Evolutionary conservation across 2,329 filamentous ascomycete species (phyloP).

Genomic region (Penicillium sp.): DNA sequence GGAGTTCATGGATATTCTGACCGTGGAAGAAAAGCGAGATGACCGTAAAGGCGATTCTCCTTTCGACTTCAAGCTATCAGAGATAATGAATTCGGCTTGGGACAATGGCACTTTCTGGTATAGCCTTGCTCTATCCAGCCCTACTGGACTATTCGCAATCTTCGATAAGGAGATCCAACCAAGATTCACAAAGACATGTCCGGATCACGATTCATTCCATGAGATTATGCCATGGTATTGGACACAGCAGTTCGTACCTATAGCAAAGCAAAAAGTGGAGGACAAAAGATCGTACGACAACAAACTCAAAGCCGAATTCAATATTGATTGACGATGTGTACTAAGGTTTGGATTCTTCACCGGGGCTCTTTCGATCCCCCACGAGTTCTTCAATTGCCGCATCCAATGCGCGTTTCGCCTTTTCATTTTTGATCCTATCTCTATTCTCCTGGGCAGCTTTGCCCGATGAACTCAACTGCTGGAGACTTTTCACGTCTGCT

Average conservation of each 20-base stretch:
- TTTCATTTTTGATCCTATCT: too few species aligned
- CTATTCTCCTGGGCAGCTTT: too few species aligned
- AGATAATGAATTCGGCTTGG: slow-evolving; percentile 18
- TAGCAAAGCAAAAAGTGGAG: slow-evolving; percentile 37
- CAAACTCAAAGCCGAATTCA: background rate
- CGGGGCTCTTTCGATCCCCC: too few species aligned
- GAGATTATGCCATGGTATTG: slow-evolving; percentile 20
- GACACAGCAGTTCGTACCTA: slow-evolving; percentile 14
- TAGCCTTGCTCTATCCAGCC: slow-evolving; percentile 21
- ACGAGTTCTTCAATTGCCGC: too few species aligned
- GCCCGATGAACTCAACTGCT: too few species aligned
- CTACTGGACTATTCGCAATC: slow-evolving; percentile 20
- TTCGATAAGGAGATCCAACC: slow-evolving; percentile 26
- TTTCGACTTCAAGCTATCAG: background rate
- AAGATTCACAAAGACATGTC: slow-evolving; percentile 15
- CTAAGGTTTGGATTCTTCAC: too few species aligned
- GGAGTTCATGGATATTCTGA: slow-evolving; percentile 15
- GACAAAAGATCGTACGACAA: slow-evolving; percentile 2
- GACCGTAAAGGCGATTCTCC: background rate
- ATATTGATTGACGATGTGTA: background rate
- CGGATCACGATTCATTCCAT: slow-evolving; percentile 17
- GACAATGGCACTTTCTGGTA: slow-evolving; percentile 27
- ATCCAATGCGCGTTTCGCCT: too few species aligned
- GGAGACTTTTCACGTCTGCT: too few species aligned
- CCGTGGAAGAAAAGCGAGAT: slow-evolving; percentile 9